Evolutionary conservation across 2,329 filamentous ascomycete genomes (phyloP).

Genomic region (Knufia petricola): DNA sequence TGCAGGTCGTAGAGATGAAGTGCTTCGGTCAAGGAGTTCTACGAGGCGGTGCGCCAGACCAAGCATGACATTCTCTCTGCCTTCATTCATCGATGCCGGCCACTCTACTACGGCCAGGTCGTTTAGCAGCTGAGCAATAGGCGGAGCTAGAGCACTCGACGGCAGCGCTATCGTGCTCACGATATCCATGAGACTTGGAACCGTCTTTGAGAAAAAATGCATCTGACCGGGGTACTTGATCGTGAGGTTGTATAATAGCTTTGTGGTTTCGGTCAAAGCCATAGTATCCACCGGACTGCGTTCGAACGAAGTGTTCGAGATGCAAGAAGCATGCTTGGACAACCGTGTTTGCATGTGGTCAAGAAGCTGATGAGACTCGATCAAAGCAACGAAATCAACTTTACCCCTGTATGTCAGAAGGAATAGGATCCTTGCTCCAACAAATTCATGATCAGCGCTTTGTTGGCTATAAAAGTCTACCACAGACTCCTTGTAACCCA

Average conservation of each 20-base stretch:
- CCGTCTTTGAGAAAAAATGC: slow-evolving; percentile 54
- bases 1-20: slow-evolving; percentile 52
- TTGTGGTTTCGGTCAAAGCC: slow-evolving; percentile 74
- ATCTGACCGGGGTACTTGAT: slow-evolving; percentile 58
- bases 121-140: slow-evolving; percentile 66
- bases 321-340: slow-evolving; percentile 50
- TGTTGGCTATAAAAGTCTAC: slow-evolving; percentile 63
- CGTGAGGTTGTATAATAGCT: slow-evolving; percentile 80
- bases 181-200: slow-evolving; percentile 62
- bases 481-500: slow-evolving; percentile 57
- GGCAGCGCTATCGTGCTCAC: slow-evolving; percentile 52
- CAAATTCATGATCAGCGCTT: slow-evolving; percentile 74
- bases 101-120: slow-evolving; percentile 66
- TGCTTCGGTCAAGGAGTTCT: slow-evolving; percentile 57
- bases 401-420: slow-evolving; percentile 67
- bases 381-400: slow-evolving; percentile 47
- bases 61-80: neutral
- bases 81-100: neutral
- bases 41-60: slow-evolving; percentile 48
- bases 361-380: slow-evolving; percentile 57
- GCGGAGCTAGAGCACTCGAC: slow-evolving; percentile 60
- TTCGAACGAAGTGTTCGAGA: slow-evolving; percentile 21
- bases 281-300: slow-evolving; percentile 55
- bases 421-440: slow-evolving; percentile 69
- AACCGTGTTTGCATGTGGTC: slow-evolving; percentile 63